Conservation (phyloP, 306 rosid genomes). For the Canavalia gladiata region DNA sequence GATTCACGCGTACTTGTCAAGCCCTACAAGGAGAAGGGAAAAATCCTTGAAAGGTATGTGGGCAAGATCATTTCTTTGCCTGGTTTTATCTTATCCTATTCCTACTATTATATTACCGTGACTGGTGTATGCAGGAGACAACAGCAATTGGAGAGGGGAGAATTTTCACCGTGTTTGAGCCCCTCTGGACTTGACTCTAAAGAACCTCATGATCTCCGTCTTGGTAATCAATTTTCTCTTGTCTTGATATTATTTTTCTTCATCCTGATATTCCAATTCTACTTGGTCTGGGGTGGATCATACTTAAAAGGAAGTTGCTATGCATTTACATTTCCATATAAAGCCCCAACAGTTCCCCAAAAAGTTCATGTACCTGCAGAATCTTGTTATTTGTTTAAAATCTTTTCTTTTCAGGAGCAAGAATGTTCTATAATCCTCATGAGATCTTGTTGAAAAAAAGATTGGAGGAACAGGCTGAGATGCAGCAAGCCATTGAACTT, state of each 20-base stretch:
- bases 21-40: constrained; percentile 92
- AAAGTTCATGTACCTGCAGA: not conserved
- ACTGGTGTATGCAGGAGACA: constrained; percentile 46
- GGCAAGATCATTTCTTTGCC: not conserved
- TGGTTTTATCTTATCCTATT: constrained; percentile 22
- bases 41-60: constrained; percentile 72
- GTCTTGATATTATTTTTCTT: constrained; percentile 1
- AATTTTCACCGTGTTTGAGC: constrained; percentile 44
- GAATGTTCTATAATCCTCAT: constrained; percentile 65
- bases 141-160: constrained; percentile 49
- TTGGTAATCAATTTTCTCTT: constrained; percentile 53
- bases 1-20: constrained; percentile 88
- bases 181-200: constrained; percentile 39
- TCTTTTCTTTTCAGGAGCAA: constrained; percentile 58
- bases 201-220: constrained; percentile 43
- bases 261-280: not conserved
- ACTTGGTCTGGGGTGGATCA: not conserved
- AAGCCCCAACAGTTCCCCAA: not conserved
- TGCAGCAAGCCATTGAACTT: constrained; percentile 74
- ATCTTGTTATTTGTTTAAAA: not conserved
- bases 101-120: not conserved
- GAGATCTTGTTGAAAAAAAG: constrained; percentile 67
- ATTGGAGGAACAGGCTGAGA: constrained; percentile 74
- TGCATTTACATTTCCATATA: not conserved
- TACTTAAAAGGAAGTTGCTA: not conserved